Percentiles rank a stretch among this genome's conserved stretches.
Conservation (phyloP, 23 red algal species). For the Gracilaria vermiculophylla region DNA sequence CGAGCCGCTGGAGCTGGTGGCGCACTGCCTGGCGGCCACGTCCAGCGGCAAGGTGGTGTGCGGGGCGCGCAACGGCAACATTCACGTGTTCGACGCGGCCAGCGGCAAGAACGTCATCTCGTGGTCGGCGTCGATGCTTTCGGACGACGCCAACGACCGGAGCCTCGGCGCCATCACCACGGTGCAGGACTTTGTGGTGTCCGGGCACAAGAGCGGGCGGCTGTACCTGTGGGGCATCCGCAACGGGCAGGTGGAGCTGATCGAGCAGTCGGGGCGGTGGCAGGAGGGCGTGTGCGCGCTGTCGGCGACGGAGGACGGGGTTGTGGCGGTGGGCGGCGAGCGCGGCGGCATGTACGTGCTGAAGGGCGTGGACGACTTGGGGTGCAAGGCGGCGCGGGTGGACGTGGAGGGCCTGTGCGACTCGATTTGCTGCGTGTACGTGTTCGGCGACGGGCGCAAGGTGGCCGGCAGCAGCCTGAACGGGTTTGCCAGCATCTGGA, state of each 20-base stretch:
- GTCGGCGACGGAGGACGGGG: conserved; percentile 26
- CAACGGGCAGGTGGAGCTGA: conserved; percentile 9
- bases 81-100: conserved; percentile 30
- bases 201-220: conserved; percentile 39
- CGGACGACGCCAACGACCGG: not conserved
- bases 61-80: conserved; percentile 30
- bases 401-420: conserved; percentile 54
- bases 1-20: not conserved
- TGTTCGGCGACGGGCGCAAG: conserved; percentile 44
- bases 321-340: conserved; percentile 33
- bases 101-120: conserved; percentile 27
- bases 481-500: conserved; percentile 53
- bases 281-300: not conserved
- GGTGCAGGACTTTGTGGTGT: conserved; percentile 29
- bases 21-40: conserved; percentile 32
- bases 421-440: not conserved
- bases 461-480: conserved; percentile 47
- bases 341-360: conserved; percentile 21
- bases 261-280: not conserved
- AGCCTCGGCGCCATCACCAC: conserved; percentile 38
- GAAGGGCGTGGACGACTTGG: conserved; percentile 33
- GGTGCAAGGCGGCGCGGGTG: not conserved
- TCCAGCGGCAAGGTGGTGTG: conserved; percentile 45
- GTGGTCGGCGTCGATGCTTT: conserved; percentile 19
- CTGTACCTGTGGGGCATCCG: conserved; percentile 47